phyloP scores from a whole-genome alignment of 2,329 filamentous ascomycete genomes.

The Pleomassaria siparia region DNA sequence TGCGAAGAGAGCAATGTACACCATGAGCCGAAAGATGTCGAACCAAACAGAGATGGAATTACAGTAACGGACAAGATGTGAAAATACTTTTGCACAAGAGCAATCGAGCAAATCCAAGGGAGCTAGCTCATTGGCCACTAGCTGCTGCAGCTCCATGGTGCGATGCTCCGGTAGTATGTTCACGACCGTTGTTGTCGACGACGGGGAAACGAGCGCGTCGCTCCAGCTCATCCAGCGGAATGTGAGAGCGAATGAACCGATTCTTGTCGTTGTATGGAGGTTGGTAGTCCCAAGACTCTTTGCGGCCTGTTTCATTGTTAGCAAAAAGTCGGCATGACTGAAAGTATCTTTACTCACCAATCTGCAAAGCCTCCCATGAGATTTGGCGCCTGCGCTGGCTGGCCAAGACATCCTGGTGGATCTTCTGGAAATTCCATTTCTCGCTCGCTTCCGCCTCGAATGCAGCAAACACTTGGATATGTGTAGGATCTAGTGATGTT shows the following conservation, averaged over 20 bases:
- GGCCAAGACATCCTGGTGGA: conserved; percentile 71
- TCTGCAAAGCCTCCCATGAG: conserved; percentile 76
- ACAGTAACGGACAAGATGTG: neutral
- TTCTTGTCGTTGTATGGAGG: conserved; percentile 69
- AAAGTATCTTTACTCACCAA: conserved; percentile 54
- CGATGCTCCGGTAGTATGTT: conserved; percentile 33
- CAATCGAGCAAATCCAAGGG: neutral
- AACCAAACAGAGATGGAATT: neutral
- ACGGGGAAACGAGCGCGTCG: conserved; percentile 71
- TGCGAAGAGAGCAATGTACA: neutral
- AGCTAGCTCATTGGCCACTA: conserved; percentile 32
- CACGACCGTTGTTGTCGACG: conserved; percentile 49
- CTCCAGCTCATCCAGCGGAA: conserved; percentile 79
- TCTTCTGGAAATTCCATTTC: conserved; percentile 79
- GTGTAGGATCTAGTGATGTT: conserved; percentile 41
- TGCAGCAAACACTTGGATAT: conserved; percentile 51
- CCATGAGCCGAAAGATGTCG: neutral
- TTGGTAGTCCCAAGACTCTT: conserved; percentile 81
- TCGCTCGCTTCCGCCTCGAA: conserved; percentile 73
- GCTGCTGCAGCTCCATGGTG: conserved; percentile 41
- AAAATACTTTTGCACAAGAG: neutral
- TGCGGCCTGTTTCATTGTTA: conserved; percentile 16
- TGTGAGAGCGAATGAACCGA: conserved; percentile 83
- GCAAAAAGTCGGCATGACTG: neutral
- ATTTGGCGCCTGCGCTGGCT: conserved; percentile 79